These are phyloP conservation scores for Hymenoscyphus salicellus DNA, from an alignment of 2,329 filamentous ascomycete genomes.

Conservation along the genomic window DNA sequence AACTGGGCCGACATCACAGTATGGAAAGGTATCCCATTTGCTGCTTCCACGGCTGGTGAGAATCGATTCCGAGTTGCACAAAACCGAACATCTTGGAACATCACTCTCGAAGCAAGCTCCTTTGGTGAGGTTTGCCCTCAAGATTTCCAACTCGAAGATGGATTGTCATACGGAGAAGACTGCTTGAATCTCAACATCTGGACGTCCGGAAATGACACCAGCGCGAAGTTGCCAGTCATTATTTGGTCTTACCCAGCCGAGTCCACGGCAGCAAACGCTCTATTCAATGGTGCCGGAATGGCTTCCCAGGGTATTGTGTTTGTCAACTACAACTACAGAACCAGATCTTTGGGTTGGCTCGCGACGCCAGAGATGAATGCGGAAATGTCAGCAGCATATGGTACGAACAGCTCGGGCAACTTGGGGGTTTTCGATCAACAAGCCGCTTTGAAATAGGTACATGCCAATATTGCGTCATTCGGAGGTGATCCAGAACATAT, in stretches of 20 bases:
- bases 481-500: slow-evolving; percentile 52
- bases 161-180: slow-evolving; percentile 37
- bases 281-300: slow-evolving; percentile 27
- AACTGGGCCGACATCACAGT: slow-evolving; percentile 12
- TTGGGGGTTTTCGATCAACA: slow-evolving; percentile 58
- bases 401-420: slow-evolving; percentile 29
- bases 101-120: slow-evolving; percentile 27
- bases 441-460: slow-evolving; percentile 56
- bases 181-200: slow-evolving; percentile 46
- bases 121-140: slow-evolving; percentile 35
- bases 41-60: slow-evolving; percentile 39
- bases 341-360: slow-evolving; percentile 60
- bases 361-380: slow-evolving; percentile 37
- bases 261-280: slow-evolving; percentile 18
- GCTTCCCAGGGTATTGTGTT: slow-evolving; percentile 42
- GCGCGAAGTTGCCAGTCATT: slow-evolving; percentile 31
- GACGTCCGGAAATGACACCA: slow-evolving; percentile 27
- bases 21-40: slow-evolving; percentile 39
- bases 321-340: slow-evolving; percentile 60
- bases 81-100: slow-evolving; percentile 23
- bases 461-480: slow-evolving; percentile 61
- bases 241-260: slow-evolving; percentile 34
- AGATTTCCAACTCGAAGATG: slow-evolving; percentile 15
- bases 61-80: slow-evolving; percentile 40
- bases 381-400: slow-evolving; percentile 19